Conservation (phyloP, 2,329 filamentous ascomycete genomes). For the Xylaria polymorpha region DNA sequence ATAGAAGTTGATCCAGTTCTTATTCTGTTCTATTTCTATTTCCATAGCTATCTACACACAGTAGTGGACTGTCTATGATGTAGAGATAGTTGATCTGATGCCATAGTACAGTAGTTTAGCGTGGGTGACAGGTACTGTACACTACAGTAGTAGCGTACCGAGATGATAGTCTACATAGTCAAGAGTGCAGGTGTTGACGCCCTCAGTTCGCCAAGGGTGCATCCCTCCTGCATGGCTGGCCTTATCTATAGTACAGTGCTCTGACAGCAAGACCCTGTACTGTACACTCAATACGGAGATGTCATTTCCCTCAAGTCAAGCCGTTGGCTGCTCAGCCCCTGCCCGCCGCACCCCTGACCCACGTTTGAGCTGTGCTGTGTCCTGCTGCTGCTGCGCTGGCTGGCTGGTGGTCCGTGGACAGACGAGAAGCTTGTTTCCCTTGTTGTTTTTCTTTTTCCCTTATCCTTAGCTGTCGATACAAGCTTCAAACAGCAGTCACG, state of each 20-base stretch:
- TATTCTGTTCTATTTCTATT: neutral
- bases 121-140: neutral
- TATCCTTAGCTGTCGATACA: too few species aligned
- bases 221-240: neutral
- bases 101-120: neutral
- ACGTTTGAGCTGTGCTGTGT: neutral
- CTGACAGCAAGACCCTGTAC: too few species aligned
- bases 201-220: neutral
- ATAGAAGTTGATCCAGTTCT: neutral
- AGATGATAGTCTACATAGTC: neutral
- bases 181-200: neutral
- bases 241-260: neutral
- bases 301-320: neutral
- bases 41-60: neutral
- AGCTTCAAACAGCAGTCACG: too few species aligned
- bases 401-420: neutral
- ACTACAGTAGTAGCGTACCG: too few species aligned
- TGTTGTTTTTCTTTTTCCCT: neutral
- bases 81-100: neutral
- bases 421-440: constrained; percentile 11
- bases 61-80: neutral
- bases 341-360: neutral
- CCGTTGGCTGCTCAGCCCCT: neutral
- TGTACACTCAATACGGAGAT: too few species aligned
- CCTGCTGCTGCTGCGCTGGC: neutral